These are phyloP conservation scores for Pythium angustatum DNA, from an alignment of 352 stramenopile genomes.

Conservation along the genomic window DNA sequence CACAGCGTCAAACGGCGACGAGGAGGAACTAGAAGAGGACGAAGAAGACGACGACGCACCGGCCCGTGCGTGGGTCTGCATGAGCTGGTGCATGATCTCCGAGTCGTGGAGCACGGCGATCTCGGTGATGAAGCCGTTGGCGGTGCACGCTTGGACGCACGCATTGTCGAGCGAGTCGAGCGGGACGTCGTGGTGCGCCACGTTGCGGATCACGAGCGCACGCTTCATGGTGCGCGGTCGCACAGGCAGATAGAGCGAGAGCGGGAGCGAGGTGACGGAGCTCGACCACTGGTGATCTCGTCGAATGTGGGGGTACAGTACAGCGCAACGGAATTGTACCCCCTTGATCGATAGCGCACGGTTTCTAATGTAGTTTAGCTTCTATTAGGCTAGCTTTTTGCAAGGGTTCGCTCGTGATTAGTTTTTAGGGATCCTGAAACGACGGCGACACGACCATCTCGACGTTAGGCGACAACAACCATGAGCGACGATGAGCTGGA, in stretches of 20 bases:
- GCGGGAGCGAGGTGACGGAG: too few relatives aligned
- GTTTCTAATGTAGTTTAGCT: too few relatives aligned
- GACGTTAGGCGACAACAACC: neutral
- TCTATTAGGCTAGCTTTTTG: neutral
- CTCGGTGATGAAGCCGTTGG: slow-evolving; percentile 75
- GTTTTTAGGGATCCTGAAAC: neutral
- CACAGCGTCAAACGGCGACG: slow-evolving; percentile 62
- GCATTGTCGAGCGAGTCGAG: slow-evolving; percentile 76
- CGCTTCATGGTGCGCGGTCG: slow-evolving; percentile 86
- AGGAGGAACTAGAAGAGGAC: too few relatives aligned
- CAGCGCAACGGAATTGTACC: too few relatives aligned
- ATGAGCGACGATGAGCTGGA: slow-evolving; percentile 76
- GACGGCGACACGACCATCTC: neutral
- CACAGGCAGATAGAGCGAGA: neutral
- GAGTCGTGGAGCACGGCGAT: slow-evolving; percentile 59
- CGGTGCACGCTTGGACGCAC: slow-evolving; percentile 67
- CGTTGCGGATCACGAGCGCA: slow-evolving; percentile 76
- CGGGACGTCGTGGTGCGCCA: slow-evolving; percentile 67
- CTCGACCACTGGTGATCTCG: too few relatives aligned
- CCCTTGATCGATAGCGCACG: too few relatives aligned
- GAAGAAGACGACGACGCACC: too few relatives aligned
- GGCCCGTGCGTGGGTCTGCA: slow-evolving; percentile 47
- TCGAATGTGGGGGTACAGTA: too few relatives aligned
- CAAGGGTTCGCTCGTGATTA: neutral
- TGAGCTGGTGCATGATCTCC: slow-evolving; percentile 58